phyloP scores from a whole-genome alignment of 2,329 filamentous ascomycete species.

The Fusarium hostae region DNA sequence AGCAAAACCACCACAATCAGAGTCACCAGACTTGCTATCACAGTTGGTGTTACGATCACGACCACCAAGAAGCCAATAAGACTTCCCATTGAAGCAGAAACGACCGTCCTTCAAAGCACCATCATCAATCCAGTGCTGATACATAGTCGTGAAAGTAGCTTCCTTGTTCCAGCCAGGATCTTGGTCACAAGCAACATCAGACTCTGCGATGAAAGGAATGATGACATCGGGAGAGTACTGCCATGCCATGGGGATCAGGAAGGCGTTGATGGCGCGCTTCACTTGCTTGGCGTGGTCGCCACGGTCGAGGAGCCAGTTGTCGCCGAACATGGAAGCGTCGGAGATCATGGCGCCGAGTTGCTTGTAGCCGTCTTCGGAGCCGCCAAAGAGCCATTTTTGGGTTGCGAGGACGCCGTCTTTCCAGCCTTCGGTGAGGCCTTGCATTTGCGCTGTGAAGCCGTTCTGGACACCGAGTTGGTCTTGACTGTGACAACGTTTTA shows the following conservation, averaged over 20 bases:
- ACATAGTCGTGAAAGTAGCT: neutral
- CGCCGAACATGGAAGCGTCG: conserved; percentile 24
- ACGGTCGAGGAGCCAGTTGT: conserved; percentile 20
- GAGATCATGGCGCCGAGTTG: conserved; percentile 19
- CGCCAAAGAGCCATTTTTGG: conserved; percentile 24
- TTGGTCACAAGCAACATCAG: conserved; percentile 17
- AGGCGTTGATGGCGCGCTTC: conserved; percentile 17
- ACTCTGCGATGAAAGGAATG: conserved; percentile 18
- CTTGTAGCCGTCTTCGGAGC: conserved; percentile 7
- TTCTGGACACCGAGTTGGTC: conserved; percentile 30
- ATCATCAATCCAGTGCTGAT: neutral
- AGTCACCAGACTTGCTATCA: conserved; percentile 1
- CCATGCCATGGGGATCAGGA: conserved; percentile 26
- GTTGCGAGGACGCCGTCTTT: conserved; percentile 18
- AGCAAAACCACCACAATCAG: conserved; percentile 10
- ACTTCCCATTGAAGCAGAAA: conserved; percentile 8
- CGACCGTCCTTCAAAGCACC: neutral
- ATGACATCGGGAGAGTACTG: conserved; percentile 21
- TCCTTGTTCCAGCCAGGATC: conserved; percentile 22
- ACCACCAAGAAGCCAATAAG: conserved; percentile 16
- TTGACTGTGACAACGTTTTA: neutral
- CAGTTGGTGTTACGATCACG: conserved; percentile 1
- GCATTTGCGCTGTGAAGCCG: conserved; percentile 18
- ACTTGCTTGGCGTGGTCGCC: conserved; percentile 17
- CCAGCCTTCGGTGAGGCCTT: conserved; percentile 17